Conservation (phyloP, 2,329 filamentous ascomycete genomes). For the Xylaria sp. region DNA sequence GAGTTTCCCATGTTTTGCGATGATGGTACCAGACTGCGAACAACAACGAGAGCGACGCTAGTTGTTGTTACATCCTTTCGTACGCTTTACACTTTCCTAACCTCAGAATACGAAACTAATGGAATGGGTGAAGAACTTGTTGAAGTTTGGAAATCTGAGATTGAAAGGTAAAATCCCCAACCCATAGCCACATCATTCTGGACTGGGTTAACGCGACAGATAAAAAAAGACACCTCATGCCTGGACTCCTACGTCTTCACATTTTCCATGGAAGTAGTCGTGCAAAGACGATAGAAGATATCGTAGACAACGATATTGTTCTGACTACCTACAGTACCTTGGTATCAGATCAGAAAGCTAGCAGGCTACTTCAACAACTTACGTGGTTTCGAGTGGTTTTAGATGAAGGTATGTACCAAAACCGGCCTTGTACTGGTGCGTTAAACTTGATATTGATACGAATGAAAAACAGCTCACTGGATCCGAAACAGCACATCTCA, state of each 20-base stretch:
- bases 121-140: not conserved
- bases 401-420: slow-evolving; percentile 26
- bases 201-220: not conserved
- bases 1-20: not conserved
- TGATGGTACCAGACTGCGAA: too few relatives aligned
- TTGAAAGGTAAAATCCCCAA: not conserved
- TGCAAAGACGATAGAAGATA: not conserved
- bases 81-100: not conserved
- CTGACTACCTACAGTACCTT: slow-evolving; percentile 27
- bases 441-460: too few relatives aligned
- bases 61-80: slow-evolving; percentile 18
- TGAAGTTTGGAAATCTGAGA: slow-evolving; percentile 5
- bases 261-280: slow-evolving; percentile 6
- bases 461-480: not conserved
- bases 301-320: slow-evolving; percentile 14
- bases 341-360: slow-evolving; percentile 5
- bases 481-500: slow-evolving; percentile 23
- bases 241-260: not conserved
- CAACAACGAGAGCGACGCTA: slow-evolving; percentile 11
- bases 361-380: not conserved
- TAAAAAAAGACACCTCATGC: not conserved
- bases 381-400: slow-evolving; percentile 29
- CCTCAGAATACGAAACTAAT: not conserved
- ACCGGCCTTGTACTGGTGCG: too few relatives aligned
- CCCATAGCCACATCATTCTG: not conserved